Conservation (phyloP, 2,329 filamentous ascomycete species). For the Bertia moriformis region DNA sequence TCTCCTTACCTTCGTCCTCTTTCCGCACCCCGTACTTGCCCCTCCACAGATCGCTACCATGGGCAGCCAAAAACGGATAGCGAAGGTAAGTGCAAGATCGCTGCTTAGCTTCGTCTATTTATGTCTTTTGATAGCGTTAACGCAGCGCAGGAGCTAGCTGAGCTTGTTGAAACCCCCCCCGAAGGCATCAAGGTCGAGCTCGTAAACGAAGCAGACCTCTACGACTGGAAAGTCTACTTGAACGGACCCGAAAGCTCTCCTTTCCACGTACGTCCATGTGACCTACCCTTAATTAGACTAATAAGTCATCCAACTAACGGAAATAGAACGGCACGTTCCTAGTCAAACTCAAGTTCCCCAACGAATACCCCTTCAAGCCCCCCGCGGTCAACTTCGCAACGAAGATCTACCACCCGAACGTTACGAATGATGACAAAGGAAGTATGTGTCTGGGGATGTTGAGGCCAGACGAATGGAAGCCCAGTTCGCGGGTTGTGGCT, state of each 20-base stretch:
- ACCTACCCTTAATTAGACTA: slow-evolving; percentile 1
- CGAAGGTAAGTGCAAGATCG: slow-evolving; percentile 17
- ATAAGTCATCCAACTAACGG: slow-evolving; percentile 1
- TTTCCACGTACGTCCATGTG: slow-evolving; percentile 38
- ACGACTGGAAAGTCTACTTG: slow-evolving; percentile 54
- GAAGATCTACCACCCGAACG: slow-evolving; percentile 65
- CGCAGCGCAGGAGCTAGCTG: slow-evolving; percentile 37
- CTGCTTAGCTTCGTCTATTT: background rate
- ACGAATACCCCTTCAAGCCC: slow-evolving; percentile 62
- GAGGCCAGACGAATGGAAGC: slow-evolving; percentile 60
- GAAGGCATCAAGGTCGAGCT: slow-evolving; percentile 39
- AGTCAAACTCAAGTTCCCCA: slow-evolving; percentile 51
- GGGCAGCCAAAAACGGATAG: slow-evolving; percentile 23
- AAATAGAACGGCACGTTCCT: slow-evolving; percentile 47
- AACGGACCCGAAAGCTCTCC: slow-evolving; percentile 49
- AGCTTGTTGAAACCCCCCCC: slow-evolving; percentile 38
- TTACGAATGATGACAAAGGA: slow-evolving; percentile 60
- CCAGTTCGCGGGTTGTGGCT: slow-evolving; percentile 49
- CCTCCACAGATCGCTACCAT: background rate
- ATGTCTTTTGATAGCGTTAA: background rate
- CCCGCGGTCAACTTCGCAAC: slow-evolving; percentile 56
- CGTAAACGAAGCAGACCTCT: slow-evolving; percentile 47
- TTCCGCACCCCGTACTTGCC: no score
- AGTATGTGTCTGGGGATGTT: slow-evolving; percentile 64
- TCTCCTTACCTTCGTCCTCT: no score